phyloP scores from a whole-genome alignment of 2,329 filamentous ascomycete genomes.

The Aspergillus jensenii region DNA sequence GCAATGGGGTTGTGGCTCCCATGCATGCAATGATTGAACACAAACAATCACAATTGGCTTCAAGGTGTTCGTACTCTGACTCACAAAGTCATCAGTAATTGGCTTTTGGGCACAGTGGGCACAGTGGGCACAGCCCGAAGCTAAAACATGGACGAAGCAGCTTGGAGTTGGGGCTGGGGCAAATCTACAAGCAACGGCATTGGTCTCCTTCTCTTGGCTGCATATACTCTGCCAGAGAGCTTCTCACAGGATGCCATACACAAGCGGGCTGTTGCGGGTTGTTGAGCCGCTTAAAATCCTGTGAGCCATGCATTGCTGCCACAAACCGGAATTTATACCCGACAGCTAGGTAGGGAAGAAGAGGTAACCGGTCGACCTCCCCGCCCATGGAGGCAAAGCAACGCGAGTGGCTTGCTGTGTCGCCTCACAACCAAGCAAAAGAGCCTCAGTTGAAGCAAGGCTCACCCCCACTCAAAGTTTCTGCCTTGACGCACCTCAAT shows the following conservation, averaged over 20 bases:
- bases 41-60: neutral
- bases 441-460: slow-evolving; percentile 3
- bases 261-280: neutral
- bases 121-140: neutral
- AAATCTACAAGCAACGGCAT: neutral
- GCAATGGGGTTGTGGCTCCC: no score
- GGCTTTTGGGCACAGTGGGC: neutral
- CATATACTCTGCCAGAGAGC: neutral
- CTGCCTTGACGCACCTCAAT: slow-evolving; percentile 2
- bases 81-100: neutral
- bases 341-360: neutral
- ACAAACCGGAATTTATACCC: neutral
- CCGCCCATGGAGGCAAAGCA: neutral
- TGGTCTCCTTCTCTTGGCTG: slow-evolving; percentile 1
- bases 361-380: neutral
- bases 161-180: neutral
- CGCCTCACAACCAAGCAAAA: neutral
- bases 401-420: slow-evolving; percentile 5
- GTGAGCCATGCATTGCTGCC: neutral
- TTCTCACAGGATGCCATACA: neutral
- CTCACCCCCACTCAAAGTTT: neutral
- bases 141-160: neutral
- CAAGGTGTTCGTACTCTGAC: neutral
- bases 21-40: neutral
- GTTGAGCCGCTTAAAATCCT: slow-evolving; percentile 1